Percentiles rank a stretch among this genome's conserved stretches.
Evolutionary conservation across 208 protist genomes (phyloP).

Genomic region (Porcisia deanei): DNA sequence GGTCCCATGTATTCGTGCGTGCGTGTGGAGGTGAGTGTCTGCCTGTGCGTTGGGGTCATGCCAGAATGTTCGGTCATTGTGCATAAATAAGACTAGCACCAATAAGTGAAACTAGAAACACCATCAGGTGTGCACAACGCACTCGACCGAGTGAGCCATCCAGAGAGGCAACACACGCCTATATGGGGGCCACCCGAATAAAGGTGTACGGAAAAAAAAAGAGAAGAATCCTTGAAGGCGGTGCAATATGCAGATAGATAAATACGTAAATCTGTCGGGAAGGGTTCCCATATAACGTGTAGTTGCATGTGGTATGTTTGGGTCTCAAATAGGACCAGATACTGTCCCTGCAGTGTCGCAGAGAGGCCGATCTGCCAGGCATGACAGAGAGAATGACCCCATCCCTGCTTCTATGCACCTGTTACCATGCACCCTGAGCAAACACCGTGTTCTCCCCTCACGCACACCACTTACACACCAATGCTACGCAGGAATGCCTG

Average conservation of each 20-base stretch:
- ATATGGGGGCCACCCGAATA: neutral
- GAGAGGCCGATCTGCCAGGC: neutral
- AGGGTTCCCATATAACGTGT: too few species aligned
- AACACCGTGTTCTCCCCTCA: neutral
- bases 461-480: slow-evolving; percentile 38
- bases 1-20: neutral
- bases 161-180: neutral
- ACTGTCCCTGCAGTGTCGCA: neutral
- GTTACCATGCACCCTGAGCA: neutral
- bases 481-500: slow-evolving; percentile 77
- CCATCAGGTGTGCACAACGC: neutral
- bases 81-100: neutral
- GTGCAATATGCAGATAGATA: neutral
- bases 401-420: neutral
- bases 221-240: neutral
- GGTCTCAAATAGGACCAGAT: neutral
- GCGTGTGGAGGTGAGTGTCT: neutral
- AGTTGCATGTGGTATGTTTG: neutral
- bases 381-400: neutral
- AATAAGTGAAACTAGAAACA: neutral
- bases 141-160: neutral
- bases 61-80: neutral
- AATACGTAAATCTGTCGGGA: neutral
- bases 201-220: neutral
- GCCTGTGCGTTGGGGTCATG: neutral